Conservation (phyloP, 1,284 basidiomycete species). For the Singerocomus rubriflavus region DNA sequence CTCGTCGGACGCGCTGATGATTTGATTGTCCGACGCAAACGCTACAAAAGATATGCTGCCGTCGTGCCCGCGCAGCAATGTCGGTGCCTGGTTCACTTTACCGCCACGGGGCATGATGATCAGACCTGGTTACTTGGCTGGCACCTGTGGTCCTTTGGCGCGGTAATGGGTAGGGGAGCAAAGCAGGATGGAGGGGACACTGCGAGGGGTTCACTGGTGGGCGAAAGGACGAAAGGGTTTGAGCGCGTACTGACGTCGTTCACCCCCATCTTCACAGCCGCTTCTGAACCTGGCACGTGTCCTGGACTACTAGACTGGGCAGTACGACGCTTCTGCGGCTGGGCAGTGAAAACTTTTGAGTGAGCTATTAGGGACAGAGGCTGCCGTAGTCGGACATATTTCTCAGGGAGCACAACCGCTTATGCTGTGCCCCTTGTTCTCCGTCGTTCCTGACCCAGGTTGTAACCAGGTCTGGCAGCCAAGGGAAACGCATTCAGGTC, state of each 20-base stretch:
- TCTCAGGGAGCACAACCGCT: too few species aligned
- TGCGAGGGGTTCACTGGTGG: background rate
- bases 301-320: background rate
- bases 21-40: background rate
- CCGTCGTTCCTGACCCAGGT: too few species aligned
- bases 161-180: background rate
- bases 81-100: too few species aligned
- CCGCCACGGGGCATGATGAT: background rate
- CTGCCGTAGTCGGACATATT: too few species aligned
- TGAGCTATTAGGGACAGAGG: too few species aligned
- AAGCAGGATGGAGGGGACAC: background rate
- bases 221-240: background rate
- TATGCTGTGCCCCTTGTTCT: too few species aligned
- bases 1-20: background rate
- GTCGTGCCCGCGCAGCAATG: background rate
- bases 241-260: background rate
- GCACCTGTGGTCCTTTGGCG: background rate
- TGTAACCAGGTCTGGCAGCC: too few species aligned
- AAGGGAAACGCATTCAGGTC: too few species aligned
- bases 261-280: constrained; percentile 1
- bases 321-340: background rate
- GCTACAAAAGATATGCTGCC: background rate
- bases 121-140: constrained; percentile 5
- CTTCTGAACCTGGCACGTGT: constrained; percentile 9
- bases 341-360: too few species aligned